Percentiles rank a stretch among this genome's conserved stretches.
Evolutionary conservation across 108 stramenopile species (phyloP).

Genomic region (Discostella stelligeroides): DNA sequence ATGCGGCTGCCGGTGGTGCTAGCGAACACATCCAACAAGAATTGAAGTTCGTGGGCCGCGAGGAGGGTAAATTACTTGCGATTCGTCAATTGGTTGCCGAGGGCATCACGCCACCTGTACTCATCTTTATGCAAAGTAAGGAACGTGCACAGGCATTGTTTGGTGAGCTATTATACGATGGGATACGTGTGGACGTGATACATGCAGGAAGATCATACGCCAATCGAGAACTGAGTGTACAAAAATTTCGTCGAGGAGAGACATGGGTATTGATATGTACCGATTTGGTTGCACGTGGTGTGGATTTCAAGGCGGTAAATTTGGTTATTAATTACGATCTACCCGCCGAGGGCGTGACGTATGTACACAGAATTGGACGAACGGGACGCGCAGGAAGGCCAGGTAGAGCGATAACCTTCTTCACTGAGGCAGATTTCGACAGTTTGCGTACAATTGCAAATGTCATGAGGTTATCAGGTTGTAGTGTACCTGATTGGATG

Average conservation of each 20-base stretch:
- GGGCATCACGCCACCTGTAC: slow-evolving; percentile 78
- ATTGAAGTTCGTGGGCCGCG: slow-evolving; percentile 95
- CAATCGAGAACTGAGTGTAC: slow-evolving; percentile 91
- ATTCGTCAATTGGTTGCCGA: slow-evolving; percentile 85
- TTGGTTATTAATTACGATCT: slow-evolving; percentile 98
- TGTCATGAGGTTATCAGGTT: slow-evolving; percentile 92
- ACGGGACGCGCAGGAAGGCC: slow-evolving; percentile 92
- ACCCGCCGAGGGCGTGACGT: slow-evolving; percentile 87
- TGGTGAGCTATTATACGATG: slow-evolving; percentile 93
- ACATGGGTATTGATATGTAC: slow-evolving; percentile 99
- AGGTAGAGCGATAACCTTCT: slow-evolving; percentile 95
- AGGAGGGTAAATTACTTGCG: slow-evolving; percentile 97
- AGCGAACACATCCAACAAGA: slow-evolving; percentile 86
- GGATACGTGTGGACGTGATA: slow-evolving; percentile 92
- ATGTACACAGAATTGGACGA: slow-evolving; percentile 97
- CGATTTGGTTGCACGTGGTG: slow-evolving; percentile 96
- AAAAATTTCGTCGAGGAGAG: slow-evolving; percentile 92
- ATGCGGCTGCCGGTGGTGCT: slow-evolving; percentile 67
- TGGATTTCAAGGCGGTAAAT: slow-evolving; percentile 97
- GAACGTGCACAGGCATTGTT: slow-evolving; percentile 96
- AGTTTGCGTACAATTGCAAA: slow-evolving; percentile 92
- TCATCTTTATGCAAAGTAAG: slow-evolving; percentile 95
- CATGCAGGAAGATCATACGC: slow-evolving; percentile 87
- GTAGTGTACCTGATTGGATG: slow-evolving; percentile 95
- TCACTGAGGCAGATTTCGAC: slow-evolving; percentile 92